Base-by-base conservation (phyloP, 139 green algal genomes). In the Chlorella sp. region DNA sequence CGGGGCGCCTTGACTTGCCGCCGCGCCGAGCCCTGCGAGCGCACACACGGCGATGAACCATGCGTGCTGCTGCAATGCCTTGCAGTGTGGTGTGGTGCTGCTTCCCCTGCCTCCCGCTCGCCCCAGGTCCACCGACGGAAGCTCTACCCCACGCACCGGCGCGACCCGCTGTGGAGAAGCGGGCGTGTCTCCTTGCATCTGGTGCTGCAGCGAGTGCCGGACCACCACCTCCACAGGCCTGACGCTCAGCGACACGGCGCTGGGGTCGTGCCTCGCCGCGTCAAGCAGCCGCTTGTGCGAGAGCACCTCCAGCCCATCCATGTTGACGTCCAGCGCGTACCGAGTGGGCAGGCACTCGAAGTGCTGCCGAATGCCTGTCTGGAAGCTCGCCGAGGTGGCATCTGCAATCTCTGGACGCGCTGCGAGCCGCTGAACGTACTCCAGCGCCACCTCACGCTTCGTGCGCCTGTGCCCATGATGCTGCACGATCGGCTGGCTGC, bases 281-380 rank as follows among this genome's bases (percentile, higher is more conserved):
- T 96, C 87, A 31, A 99, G 81, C 75, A 99, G 86, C 27, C 89
- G 78, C 78, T 97, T 95, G 78, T 99, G 95, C 35, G 88, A 93
- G 0, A 98, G 70, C 36, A 99, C 89, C 63, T 97, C 94, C 22
- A 95, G 55, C n/a, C 85, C 88, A 42, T 88, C 82, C 27, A 91
- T 90, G 77, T 96, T 96, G 2, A 97, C 89, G 65, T 97, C 92
- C n/a, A 95, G 74, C 2, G 89, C 89, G 72, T 97, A 97, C 34
- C 91, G 84, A 6, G 87, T 92, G 1, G 93, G 93, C 42, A 97
- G 78, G 1, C 70, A 51, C 30, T 92, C 79, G 77, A 97, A 97
- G 69, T 97, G 92, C 70, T 88, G 42, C 30, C 81, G 74, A 4
- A 97, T 83, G 33, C 77, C 79, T n/a, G n/a, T n/a, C n/a, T n/a